phyloP scores from a whole-genome alignment of 176 grass and related monocot genomes.

The Rhynchospora pubera region DNA sequence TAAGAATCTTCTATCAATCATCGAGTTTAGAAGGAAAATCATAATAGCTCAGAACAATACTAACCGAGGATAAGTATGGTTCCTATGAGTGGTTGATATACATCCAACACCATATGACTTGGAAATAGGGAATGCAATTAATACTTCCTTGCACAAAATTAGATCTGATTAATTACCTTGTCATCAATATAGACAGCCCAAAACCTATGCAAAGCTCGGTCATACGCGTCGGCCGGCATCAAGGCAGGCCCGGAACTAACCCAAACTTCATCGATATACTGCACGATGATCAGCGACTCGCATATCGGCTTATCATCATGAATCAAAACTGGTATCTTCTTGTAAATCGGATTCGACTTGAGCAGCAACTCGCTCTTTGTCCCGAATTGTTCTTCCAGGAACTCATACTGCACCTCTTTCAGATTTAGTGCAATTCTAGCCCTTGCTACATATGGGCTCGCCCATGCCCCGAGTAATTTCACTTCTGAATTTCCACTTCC shows the following conservation, averaged over 20 bases:
- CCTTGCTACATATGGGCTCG: conserved; percentile 40
- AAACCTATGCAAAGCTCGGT: conserved; percentile 58
- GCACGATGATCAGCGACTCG: conserved; percentile 56
- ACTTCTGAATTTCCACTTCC: not conserved
- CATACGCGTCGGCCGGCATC: conserved; percentile 42
- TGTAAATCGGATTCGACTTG: conserved; percentile 53
- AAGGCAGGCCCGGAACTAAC: not conserved
- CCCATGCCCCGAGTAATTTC: conserved; percentile 31
- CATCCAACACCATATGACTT: no score
- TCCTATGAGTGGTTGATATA: no score
- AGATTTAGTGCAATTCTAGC: conserved; percentile 46
- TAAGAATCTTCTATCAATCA: not conserved
- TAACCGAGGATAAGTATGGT: no score
- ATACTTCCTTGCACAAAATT: no score
- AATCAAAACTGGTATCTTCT: conserved; percentile 59
- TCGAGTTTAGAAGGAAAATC: no score
- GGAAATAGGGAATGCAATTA: no score
- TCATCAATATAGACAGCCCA: conserved; percentile 52
- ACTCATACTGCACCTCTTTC: conserved; percentile 35
- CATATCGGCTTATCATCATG: conserved; percentile 47
- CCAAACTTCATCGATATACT: conserved; percentile 39
- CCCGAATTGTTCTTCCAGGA: conserved; percentile 40
- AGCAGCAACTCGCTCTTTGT: conserved; percentile 49
- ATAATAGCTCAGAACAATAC: no score
- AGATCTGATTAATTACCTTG: conserved; percentile 18